Evolutionary conservation across 2,329 filamentous ascomycete species (phyloP).

Genomic region (Penicillium occitanis): DNA sequence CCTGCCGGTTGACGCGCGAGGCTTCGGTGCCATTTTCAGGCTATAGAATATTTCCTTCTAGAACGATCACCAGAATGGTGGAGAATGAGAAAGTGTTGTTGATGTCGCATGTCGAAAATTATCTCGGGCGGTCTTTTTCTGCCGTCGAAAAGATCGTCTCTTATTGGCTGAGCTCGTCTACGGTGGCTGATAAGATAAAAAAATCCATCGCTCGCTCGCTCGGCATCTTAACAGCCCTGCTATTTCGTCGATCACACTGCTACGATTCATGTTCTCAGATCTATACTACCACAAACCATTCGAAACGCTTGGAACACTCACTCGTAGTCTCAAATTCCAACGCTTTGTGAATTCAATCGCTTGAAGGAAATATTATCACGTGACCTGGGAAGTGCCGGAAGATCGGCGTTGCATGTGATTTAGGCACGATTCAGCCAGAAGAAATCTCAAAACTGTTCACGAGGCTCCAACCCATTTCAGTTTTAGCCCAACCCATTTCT

Average conservation of each 20-base stretch:
- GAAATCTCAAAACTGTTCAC: not conserved
- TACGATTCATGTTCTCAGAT: not conserved
- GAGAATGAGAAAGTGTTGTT: not conserved
- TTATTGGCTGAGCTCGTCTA: conserved; percentile 16
- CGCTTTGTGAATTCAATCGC: not conserved
- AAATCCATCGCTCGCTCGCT: not conserved
- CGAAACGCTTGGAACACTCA: not conserved
- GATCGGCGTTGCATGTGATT: conserved; percentile 16
- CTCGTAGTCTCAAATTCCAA: no score
- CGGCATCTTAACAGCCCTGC: not conserved
- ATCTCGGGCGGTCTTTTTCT: conserved; percentile 20
- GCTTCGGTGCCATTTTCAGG: conserved; percentile 40
- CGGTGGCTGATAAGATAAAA: conserved; percentile 22
- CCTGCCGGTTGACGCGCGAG: conserved; percentile 47
- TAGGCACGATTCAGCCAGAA: conserved; percentile 2
- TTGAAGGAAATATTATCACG: not conserved
- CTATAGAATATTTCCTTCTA: not conserved
- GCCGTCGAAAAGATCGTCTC: not conserved
- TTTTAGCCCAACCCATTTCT: not conserved
- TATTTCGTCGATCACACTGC: not conserved
- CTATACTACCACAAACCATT: not conserved
- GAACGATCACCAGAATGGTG: not conserved
- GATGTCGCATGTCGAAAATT: conserved; percentile 16
- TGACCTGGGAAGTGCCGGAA: conserved; percentile 16
- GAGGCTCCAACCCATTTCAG: not conserved